These are phyloP conservation scores for Didymella exigua DNA, from an alignment of 2,329 filamentous ascomycete species.

Conservation along the genomic window DNA sequence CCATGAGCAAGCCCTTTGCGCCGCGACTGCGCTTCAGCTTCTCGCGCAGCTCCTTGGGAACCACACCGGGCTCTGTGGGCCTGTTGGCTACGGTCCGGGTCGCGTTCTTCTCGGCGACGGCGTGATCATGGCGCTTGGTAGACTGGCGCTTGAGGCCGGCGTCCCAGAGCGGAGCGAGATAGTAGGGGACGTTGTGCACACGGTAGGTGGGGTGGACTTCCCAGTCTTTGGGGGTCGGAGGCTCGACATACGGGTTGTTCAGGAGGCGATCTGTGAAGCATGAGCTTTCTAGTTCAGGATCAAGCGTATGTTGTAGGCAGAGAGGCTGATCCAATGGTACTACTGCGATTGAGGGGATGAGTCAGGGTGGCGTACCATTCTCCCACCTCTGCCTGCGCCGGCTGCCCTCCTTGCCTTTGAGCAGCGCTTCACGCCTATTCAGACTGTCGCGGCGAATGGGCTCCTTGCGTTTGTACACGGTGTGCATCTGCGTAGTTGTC, in stretches of 20 bases:
- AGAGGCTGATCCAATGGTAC: neutral
- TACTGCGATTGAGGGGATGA: neutral
- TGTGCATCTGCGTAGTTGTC: constrained; percentile 50
- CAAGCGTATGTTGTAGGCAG: neutral
- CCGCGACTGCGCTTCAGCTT: constrained; percentile 80
- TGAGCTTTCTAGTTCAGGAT: neutral
- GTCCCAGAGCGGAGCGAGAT: constrained; percentile 87
- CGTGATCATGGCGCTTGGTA: constrained; percentile 51
- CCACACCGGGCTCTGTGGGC: constrained; percentile 55
- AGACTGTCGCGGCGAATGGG: constrained; percentile 65
- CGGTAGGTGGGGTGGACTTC: constrained; percentile 80
- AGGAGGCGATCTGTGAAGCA: constrained; percentile 73
- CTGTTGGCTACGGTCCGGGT: constrained; percentile 47
- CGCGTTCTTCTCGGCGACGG: constrained; percentile 41
- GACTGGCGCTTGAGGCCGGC: constrained; percentile 54
- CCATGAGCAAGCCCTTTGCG: constrained; percentile 78
- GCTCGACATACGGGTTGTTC: constrained; percentile 82
- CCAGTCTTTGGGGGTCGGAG: constrained; percentile 83
- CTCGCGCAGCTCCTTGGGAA: constrained; percentile 80
- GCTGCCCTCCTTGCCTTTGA: constrained; percentile 90
- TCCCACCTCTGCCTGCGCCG: constrained; percentile 90
- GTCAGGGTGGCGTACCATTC: constrained; percentile 67
- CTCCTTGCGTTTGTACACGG: constrained; percentile 59
- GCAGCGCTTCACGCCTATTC: constrained; percentile 72
- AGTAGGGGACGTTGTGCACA: constrained; percentile 81